Evolutionary conservation across 441 rosid genomes (phyloP).

Genomic region (Gossypium davidsonii): DNA sequence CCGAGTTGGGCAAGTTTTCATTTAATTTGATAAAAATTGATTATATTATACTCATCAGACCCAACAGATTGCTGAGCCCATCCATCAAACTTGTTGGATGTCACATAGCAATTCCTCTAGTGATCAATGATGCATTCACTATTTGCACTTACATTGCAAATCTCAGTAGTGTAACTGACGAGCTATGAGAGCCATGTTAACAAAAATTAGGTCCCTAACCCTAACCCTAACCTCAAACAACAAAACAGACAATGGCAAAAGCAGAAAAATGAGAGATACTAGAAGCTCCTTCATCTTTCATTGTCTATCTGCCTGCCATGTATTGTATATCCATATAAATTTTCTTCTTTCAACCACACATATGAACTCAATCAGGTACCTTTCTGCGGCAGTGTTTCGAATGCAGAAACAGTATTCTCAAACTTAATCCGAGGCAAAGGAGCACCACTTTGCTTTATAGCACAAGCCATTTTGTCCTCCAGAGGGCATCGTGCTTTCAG

Average conservation of each 20-base stretch:
- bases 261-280: neutral
- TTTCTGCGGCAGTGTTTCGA: slow-evolving; percentile 95
- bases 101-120: neutral
- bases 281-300: neutral
- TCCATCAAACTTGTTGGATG: no score
- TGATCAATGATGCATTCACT: neutral
- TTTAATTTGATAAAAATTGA: no score
- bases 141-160: neutral
- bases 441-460: slow-evolving; percentile 95
- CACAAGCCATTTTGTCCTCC: slow-evolving; percentile 93
- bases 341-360: neutral
- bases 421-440: slow-evolving; percentile 87
- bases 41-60: no score
- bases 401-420: slow-evolving; percentile 94
- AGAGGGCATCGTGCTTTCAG: slow-evolving; percentile 96
- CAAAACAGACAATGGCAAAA: neutral
- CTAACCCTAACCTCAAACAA: neutral
- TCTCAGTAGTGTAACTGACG: neutral
- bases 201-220: neutral
- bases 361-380: slow-evolving; percentile 37
- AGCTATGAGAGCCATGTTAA: neutral
- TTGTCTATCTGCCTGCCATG: neutral
- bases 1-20: no score
- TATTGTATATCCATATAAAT: neutral
- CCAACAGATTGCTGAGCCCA: no score